Evolutionary conservation across 148 eudicot species (phyloP), one percentile per base, ranked within the genome.

Genomic region (Silene uniflora): DNA sequence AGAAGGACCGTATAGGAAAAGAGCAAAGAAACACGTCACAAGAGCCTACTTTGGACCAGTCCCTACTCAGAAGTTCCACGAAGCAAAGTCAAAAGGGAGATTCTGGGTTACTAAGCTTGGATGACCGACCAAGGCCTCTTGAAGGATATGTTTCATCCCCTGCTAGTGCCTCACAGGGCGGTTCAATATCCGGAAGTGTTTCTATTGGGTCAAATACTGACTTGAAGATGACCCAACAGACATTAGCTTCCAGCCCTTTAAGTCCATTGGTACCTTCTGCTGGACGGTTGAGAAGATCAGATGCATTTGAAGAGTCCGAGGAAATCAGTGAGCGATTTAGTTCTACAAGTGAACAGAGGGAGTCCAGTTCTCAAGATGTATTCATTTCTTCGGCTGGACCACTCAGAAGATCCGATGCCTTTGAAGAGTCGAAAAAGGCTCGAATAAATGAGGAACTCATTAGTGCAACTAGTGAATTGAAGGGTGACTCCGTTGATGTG

Each of bases 281-380:
- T 46, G 73, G 81, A 29, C 74, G 25, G 17, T 60, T 86, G 66
- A 73, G 83, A 75, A 88, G 86, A 77, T 85, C 89, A 80, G 78
- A 86, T 62, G 74, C 72, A 47, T 72, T 80, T 24, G 74, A 78
- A 75, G 85, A 76, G 71, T 79, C 67, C 64, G 81, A 82, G 23
- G 69, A 82, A 74, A 80, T 67, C 69, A 82, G 73, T 75, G 80
- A 78, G 69, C 73, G 83, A 14, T 74, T 69, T 39, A 84, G 89
- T 83, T 84, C 84, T 44, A 73, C 77, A 59, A 67, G 71, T 63
- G 73, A 75, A 24, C 73, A 49, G 73, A 49, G 72, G 0, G 27
- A 68, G 13, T 42, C 27, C 21, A 22, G 17, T 68, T 23, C 25
- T 68, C 55, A 68, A 42, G 83, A 81, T 58, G 54, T 76, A 69